phyloP scores from a whole-genome alignment of 2,329 filamentous ascomycete species.

The Lecanicillium sp. region DNA sequence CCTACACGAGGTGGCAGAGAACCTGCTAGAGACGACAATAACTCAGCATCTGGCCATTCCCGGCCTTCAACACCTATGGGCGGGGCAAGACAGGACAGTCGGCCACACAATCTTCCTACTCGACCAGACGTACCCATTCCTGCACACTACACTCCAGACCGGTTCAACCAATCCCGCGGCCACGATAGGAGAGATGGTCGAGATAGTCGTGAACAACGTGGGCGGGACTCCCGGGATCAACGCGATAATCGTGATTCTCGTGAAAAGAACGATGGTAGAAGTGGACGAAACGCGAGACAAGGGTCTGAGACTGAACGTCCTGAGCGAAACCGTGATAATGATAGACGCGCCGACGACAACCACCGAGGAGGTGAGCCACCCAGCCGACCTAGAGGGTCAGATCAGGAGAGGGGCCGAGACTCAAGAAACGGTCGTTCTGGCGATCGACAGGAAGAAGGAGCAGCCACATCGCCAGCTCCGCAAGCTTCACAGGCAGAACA shows the following conservation, averaged over 20 bases:
- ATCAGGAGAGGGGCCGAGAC: constrained; percentile 27
- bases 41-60: constrained; percentile 10
- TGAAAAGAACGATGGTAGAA: constrained; percentile 25
- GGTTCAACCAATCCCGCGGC: constrained; percentile 31
- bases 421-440: constrained; percentile 17
- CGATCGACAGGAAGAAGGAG: constrained; percentile 20
- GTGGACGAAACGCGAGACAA: constrained; percentile 13
- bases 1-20: constrained; percentile 20
- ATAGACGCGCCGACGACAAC: neutral
- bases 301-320: too few species aligned
- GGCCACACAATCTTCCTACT: constrained; percentile 36
- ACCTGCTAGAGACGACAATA: constrained; percentile 16
- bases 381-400: constrained; percentile 3
- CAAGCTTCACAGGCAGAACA: constrained; percentile 14
- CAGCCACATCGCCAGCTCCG: constrained; percentile 19
- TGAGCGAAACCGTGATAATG: constrained; percentile 4
- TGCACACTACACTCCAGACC: constrained; percentile 36
- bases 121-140: constrained; percentile 50
- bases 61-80: constrained; percentile 19
- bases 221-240: constrained; percentile 14
- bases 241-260: constrained; percentile 23
- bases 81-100: constrained; percentile 15
- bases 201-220: constrained; percentile 18
- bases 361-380: constrained; percentile 12
- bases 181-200: constrained; percentile 31